A percentile compares a stretch with the other conserved stretches of the same genome.
Evolutionary conservation across 306 rosid species (phyloP).

Genomic region (Inga oerstediana): DNA sequence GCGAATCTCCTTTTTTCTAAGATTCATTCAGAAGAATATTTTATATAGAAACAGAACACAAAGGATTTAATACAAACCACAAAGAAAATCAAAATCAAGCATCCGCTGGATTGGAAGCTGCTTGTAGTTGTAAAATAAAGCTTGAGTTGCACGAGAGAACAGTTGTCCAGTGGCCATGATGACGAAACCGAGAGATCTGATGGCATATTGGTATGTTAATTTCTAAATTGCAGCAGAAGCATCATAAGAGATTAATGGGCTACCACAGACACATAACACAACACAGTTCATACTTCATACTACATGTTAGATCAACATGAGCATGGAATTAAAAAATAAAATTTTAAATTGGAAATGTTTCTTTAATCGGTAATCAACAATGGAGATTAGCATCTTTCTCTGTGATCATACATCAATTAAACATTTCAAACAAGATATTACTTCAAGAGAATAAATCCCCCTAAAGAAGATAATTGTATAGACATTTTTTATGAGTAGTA

Average conservation of each 20-base stretch:
- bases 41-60: not conserved
- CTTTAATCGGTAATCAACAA: not conserved
- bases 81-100: constrained; percentile 95
- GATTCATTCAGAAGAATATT: constrained; percentile 7
- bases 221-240: constrained; percentile 16
- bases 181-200: constrained; percentile 49
- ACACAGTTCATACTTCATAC: not conserved
- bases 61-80: constrained; percentile 54
- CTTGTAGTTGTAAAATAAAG: constrained; percentile 87
- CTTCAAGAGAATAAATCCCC: not conserved
- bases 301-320: not conserved
- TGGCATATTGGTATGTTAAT: constrained; percentile 26
- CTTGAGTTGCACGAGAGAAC: constrained; percentile 80
- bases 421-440: constrained; percentile 2
- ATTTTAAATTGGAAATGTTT: not conserved
- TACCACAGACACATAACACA: not conserved
- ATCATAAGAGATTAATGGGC: not conserved
- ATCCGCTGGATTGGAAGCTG: constrained; percentile 92
- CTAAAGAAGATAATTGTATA: not conserved
- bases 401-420: constrained; percentile 5
- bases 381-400: not conserved
- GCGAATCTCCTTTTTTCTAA: not conserved
- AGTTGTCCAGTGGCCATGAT: constrained; percentile 87
- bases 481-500: too few relatives aligned
- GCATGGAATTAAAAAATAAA: not conserved